A percentile compares a stretch with the other conserved stretches of the same genome.
Evolutionary conservation across 345 rosid species (phyloP).

Genomic region (Eucalyptus viminalis): DNA sequence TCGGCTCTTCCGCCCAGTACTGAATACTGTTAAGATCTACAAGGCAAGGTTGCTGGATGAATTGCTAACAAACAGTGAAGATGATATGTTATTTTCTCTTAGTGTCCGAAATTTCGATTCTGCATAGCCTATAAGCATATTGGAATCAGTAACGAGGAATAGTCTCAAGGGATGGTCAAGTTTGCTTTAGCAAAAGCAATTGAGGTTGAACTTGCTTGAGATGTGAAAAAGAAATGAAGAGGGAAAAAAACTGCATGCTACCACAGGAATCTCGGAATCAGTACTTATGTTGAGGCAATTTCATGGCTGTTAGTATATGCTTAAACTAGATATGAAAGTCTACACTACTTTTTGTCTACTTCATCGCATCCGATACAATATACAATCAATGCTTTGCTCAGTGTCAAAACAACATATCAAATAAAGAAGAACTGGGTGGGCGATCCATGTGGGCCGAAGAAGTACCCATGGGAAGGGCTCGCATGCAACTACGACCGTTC

Average conservation of each 20-base stretch:
- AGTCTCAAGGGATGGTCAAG: neutral
- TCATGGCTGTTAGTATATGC: neutral
- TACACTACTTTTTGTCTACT: neutral
- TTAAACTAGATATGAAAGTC: neutral
- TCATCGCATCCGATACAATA: neutral
- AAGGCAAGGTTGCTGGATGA: constrained; percentile 2
- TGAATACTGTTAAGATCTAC: constrained; percentile 19
- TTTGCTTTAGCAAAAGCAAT: neutral
- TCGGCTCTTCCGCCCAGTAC: constrained; percentile 36
- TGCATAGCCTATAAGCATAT: neutral
- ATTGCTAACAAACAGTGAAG: constrained; percentile 5
- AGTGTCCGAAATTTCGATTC: neutral
- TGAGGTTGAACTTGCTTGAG: neutral
- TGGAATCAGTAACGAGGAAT: neutral
- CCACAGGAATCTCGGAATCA: neutral
- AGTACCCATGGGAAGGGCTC: too few species aligned
- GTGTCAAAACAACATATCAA: constrained; percentile 17
- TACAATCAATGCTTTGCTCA: constrained; percentile 26
- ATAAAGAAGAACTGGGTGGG: too few species aligned
- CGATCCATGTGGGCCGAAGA: too few species aligned
- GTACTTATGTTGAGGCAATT: neutral
- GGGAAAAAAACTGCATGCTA: neutral
- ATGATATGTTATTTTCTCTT: constrained; percentile 14
- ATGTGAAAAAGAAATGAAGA: neutral
- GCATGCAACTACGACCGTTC: too few species aligned